Evolutionary conservation across 352 stramenopile species (phyloP).

Genomic region (Phytophthora meadii): DNA sequence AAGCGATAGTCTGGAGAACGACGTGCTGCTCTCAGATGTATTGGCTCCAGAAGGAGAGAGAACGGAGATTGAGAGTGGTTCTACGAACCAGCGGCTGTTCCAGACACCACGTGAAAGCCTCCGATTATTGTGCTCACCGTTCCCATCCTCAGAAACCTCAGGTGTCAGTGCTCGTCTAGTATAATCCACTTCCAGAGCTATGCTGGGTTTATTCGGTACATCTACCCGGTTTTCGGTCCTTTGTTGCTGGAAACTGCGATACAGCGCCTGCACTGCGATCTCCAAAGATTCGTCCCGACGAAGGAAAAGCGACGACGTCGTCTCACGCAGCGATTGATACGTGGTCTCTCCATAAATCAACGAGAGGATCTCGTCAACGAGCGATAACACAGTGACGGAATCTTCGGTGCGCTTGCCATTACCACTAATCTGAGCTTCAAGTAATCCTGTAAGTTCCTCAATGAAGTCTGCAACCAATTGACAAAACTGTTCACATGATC

Average conservation of each 20-base stretch:
- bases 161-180: not conserved
- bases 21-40: not conserved
- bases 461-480: not conserved
- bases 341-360: slow-evolving; percentile 2
- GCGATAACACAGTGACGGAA: not conserved
- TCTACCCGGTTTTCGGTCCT: not conserved
- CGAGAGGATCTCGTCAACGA: slow-evolving; percentile 15
- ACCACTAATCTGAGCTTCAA: slow-evolving; percentile 1
- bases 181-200: not conserved
- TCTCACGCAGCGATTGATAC: not conserved
- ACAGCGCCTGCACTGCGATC: not conserved
- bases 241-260: slow-evolving; percentile 1
- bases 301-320: not conserved
- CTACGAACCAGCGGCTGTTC: slow-evolving; percentile 7
- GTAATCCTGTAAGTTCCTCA: slow-evolving; percentile 1
- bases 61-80: not conserved
- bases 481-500: not conserved
- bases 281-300: slow-evolving; percentile 1
- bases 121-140: not conserved
- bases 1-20: not conserved
- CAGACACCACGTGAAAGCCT: not conserved
- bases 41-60: not conserved
- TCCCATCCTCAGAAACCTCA: not conserved
- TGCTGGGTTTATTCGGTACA: not conserved
- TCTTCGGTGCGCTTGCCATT: not conserved